Percentiles rank a stretch among this genome's conserved stretches.
phyloP scores from a whole-genome alignment of 305 asterid species.

The Solanum aculeatissimum region DNA sequence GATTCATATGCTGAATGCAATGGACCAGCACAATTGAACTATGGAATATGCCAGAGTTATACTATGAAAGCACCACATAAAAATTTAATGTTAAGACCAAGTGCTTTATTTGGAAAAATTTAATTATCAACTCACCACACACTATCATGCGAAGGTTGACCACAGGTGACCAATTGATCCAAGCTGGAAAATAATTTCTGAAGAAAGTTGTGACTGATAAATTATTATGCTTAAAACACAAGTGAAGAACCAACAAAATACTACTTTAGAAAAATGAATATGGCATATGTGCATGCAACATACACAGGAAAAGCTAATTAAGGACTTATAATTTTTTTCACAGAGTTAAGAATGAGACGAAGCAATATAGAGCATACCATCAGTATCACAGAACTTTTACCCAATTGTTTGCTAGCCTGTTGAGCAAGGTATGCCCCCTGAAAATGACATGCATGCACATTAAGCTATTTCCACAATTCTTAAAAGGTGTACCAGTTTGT shows the following conservation, averaged over 20 bases:
- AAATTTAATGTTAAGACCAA: neutral
- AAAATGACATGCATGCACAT: neutral
- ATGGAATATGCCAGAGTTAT: neutral
- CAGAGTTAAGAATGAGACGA: neutral
- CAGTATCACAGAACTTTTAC: slow-evolving; percentile 43
- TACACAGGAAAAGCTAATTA: neutral
- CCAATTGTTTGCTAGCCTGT: slow-evolving; percentile 28
- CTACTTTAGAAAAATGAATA: neutral
- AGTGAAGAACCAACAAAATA: neutral
- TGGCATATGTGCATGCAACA: neutral
- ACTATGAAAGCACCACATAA: neutral
- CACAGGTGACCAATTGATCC: slow-evolving; percentile 71
- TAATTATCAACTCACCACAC: slow-evolving; percentile 59
- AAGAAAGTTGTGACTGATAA: slow-evolving; percentile 4
- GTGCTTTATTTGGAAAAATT: neutral
- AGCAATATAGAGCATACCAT: slow-evolving; percentile 38
- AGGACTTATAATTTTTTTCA: neutral
- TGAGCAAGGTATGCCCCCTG: slow-evolving; percentile 73
- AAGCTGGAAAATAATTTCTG: slow-evolving; percentile 74
- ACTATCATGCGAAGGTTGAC: slow-evolving; percentile 50
- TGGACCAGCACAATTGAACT: neutral
- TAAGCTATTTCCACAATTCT: neutral
- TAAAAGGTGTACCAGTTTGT: neutral
- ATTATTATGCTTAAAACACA: neutral
- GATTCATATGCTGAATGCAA: neutral